Conservation (phyloP, 371 early-diverging fungal genomes). For the Thermomucor indicae-seudaticae region DNA sequence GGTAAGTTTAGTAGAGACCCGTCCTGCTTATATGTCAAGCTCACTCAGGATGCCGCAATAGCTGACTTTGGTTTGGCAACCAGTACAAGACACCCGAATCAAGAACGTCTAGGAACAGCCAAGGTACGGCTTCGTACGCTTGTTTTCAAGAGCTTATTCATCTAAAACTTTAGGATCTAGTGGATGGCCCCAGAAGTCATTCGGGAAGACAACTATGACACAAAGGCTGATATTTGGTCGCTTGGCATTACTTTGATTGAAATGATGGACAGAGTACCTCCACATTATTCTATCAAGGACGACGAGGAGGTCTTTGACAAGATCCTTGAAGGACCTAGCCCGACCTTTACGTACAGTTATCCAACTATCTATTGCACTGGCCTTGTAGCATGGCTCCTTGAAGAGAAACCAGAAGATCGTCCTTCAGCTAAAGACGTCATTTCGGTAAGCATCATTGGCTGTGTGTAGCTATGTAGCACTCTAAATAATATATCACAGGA, state of each 20-base stretch:
- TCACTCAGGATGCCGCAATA: not conserved
- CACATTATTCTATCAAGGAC: conserved; percentile 34
- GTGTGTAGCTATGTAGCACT: too few species aligned
- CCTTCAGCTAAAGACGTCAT: conserved; percentile 41
- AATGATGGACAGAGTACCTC: conserved; percentile 55
- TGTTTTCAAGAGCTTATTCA: not conserved
- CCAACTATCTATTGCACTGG: conserved; percentile 43
- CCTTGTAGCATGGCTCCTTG: conserved; percentile 47
- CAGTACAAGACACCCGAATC: conserved; percentile 25
- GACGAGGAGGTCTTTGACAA: conserved; percentile 35
- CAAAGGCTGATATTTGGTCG: conserved; percentile 48
- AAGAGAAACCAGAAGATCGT: conserved; percentile 29
- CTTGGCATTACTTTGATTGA: conserved; percentile 48
- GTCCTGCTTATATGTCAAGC: not conserved
- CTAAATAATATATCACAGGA: conserved; percentile 19
- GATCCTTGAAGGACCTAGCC: conserved; percentile 35
- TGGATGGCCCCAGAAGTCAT: conserved; percentile 57
- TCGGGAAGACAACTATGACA: conserved; percentile 29
- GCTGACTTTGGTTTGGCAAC: conserved; percentile 51
- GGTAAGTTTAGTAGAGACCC: conserved; percentile 2
- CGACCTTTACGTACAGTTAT: conserved; percentile 42
- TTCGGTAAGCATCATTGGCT: conserved; percentile 23
- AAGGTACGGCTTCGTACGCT: conserved; percentile 10
- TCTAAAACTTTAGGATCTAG: conserved; percentile 13
- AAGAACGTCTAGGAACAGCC: conserved; percentile 44